Conservation (phyloP, 768 basidiomycete species). For the Russula brevipes region DNA sequence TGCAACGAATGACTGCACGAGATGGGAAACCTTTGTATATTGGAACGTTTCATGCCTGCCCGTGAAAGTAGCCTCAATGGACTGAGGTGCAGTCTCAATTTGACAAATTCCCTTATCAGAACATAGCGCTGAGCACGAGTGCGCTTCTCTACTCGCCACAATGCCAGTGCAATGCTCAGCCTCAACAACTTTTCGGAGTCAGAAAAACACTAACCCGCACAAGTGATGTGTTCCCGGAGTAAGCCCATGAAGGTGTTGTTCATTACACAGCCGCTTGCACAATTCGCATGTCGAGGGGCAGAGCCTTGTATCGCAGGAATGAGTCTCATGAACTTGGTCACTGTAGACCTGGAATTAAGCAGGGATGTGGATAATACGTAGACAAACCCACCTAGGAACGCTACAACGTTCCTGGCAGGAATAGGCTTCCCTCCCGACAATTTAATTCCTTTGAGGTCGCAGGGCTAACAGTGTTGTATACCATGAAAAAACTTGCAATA, state of each 20-base stretch:
- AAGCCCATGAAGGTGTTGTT: slow-evolving; percentile 49
- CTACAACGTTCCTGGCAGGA: slow-evolving; percentile 17
- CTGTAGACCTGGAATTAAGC: slow-evolving; percentile 29
- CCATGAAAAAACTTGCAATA: neutral
- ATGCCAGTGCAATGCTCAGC: neutral
- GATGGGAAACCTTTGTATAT: slow-evolving; percentile 50
- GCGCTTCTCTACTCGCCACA: slow-evolving; percentile 40
- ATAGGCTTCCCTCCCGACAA: slow-evolving; percentile 8
- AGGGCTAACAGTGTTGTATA: slow-evolving; percentile 11
- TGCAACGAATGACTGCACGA: too few species aligned
- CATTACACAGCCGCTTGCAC: slow-evolving; percentile 49
- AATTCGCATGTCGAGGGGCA: slow-evolving; percentile 53
- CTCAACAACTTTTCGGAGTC: neutral
- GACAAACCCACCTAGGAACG: slow-evolving; percentile 8
- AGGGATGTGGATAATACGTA: neutral
- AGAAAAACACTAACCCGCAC: slow-evolving; percentile 45
- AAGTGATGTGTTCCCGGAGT: slow-evolving; percentile 41
- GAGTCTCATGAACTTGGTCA: slow-evolving; percentile 40
- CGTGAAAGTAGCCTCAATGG: slow-evolving; percentile 57
- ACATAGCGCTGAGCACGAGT: slow-evolving; percentile 44
- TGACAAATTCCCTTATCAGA: slow-evolving; percentile 48
- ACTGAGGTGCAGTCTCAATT: slow-evolving; percentile 54
- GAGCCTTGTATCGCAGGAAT: slow-evolving; percentile 47
- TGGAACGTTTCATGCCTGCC: slow-evolving; percentile 57
- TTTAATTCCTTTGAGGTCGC: slow-evolving; percentile 11